Percentiles rank a stretch among this genome's conserved stretches.
These are phyloP conservation scores for Abortiporus biennis DNA, from an alignment of 1,284 basidiomycete species.

Conservation along the genomic window DNA sequence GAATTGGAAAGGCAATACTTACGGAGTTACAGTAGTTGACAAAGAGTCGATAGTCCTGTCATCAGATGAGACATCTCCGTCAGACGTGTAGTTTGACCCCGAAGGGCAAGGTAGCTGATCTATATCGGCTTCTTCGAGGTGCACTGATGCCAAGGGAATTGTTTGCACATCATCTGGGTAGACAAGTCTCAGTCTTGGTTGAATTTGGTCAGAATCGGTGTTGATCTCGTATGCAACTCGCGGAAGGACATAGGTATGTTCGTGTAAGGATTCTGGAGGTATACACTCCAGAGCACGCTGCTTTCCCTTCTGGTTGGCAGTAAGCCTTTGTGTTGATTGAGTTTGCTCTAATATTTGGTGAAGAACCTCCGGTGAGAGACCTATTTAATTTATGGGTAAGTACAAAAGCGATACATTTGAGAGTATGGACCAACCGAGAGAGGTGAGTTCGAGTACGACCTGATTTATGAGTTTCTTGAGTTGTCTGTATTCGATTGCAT, in stretches of 20 bases:
- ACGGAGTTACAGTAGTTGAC: no score
- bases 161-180: background rate
- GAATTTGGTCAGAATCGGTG: conserved; percentile 4
- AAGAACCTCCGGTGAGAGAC: conserved; percentile 34
- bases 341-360: conserved; percentile 34
- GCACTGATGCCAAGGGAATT: no score
- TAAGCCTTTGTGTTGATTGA: conserved; percentile 6
- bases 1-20: no score
- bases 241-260: conserved; percentile 3
- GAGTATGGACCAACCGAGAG: conserved; percentile 44
- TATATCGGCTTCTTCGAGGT: no score
- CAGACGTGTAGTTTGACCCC: no score
- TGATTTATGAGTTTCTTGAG: conserved; percentile 92
- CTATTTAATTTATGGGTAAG: conserved; percentile 34
- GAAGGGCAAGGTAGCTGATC: no score
- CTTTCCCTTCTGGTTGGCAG: conserved; percentile 19
- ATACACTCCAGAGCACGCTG: conserved; percentile 16
- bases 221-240: conserved; percentile 9
- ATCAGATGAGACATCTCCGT: background rate
- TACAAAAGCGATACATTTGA: background rate
- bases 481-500: conserved; percentile 84
- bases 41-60: background rate
- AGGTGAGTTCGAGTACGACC: conserved; percentile 76
- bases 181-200: conserved; percentile 4
- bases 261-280: conserved; percentile 8